These are phyloP conservation scores for Boletus coccyginus DNA, from an alignment of 768 basidiomycete species.

Conservation along the genomic window DNA sequence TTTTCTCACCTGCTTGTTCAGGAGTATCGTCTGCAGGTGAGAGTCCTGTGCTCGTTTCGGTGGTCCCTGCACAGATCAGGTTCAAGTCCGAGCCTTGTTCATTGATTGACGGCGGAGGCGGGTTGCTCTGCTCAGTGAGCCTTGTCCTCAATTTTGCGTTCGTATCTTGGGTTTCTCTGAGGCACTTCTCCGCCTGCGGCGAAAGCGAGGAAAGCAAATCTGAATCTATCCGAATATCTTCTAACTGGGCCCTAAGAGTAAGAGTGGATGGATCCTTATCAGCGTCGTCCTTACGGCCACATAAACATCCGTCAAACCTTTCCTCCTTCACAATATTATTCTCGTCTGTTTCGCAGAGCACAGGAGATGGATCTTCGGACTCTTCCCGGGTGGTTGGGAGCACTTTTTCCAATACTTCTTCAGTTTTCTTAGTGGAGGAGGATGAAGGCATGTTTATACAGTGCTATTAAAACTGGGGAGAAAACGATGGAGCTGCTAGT, in stretches of 20 bases:
- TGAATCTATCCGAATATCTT: not conserved
- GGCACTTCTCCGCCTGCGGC: not conserved
- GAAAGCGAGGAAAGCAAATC: constrained; percentile 9
- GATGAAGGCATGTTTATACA: constrained; percentile 6
- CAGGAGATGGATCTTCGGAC: not conserved
- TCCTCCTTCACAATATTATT: constrained; percentile 1
- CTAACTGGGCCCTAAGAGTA: constrained; percentile 7
- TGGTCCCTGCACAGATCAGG: not conserved
- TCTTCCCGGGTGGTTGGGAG: not conserved
- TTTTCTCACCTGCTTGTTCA: not conserved
- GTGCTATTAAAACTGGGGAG: not conserved
- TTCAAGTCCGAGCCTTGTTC: not conserved
- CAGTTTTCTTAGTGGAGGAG: not conserved
- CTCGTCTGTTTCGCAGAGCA: constrained; percentile 6
- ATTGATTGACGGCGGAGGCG: not conserved
- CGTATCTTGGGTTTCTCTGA: constrained; percentile 2
- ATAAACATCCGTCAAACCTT: not conserved
- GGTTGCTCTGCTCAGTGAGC: not conserved
- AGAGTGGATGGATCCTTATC: not conserved
- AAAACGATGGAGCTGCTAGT: not conserved
- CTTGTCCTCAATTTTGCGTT: not conserved
- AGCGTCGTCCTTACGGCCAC: not conserved
- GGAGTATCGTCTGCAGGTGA: not conserved
- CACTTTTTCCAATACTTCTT: not conserved
- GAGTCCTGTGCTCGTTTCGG: not conserved